These are phyloP conservation scores for Tetrahymena malaccensis DNA, from an alignment of 73 alveolate species.

Conservation along the genomic window DNA sequence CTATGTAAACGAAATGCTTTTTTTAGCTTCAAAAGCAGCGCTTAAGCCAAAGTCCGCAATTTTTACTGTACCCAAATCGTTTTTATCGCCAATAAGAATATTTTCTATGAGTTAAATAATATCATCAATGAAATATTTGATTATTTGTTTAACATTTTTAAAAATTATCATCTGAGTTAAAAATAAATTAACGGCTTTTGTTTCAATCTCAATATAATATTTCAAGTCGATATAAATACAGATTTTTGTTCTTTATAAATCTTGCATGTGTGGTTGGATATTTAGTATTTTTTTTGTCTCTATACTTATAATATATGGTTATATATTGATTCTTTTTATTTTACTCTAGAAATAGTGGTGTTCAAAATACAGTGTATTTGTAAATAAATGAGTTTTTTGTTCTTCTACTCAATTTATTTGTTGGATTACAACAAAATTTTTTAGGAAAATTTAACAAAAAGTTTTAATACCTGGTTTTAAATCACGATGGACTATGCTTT, in stretches of 20 bases:
- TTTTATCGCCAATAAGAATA: conserved; percentile 19
- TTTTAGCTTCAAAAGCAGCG: conserved; percentile 48
- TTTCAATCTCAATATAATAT: no score
- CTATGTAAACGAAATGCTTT: conserved; percentile 15
- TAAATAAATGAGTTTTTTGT: background rate
- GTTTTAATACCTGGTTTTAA: conserved; percentile 50
- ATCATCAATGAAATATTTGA: background rate
- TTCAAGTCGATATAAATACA: no score
- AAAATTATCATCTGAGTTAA: no score
- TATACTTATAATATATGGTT: background rate
- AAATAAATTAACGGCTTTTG: no score
- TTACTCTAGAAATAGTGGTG: background rate
- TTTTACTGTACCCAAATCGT: conserved; percentile 28
- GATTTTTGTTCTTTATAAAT: no score
- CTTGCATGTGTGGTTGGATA: background rate
- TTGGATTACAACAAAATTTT: background rate
- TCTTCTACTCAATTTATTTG: background rate
- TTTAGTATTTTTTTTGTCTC: background rate
- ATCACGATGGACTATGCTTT: conserved; percentile 52
- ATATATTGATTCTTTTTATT: background rate
- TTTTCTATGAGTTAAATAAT: background rate
- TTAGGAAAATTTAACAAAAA: background rate
- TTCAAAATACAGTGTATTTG: background rate
- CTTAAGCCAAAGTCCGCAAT: conserved; percentile 56
- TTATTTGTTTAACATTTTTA: background rate